Conservation (phyloP, 2,329 filamentous ascomycete species). For the Cryoendolithus antarcticus region DNA sequence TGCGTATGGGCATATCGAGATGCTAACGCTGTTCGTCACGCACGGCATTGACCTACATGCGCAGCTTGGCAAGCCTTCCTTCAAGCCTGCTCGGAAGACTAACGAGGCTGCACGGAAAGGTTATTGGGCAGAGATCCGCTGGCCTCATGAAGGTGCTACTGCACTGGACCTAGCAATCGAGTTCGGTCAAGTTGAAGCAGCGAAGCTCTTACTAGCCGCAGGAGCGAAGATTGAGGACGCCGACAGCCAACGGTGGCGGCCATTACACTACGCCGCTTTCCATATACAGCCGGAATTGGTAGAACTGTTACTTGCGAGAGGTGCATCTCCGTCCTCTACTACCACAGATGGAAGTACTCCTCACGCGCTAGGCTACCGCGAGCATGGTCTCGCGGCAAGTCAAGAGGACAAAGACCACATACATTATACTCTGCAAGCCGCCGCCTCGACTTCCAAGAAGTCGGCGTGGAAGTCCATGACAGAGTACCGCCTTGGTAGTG, state of each 20-base stretch:
- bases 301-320: slow-evolving; percentile 5
- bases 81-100: slow-evolving; percentile 11
- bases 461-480: too few relatives aligned
- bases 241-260: slow-evolving; percentile 10
- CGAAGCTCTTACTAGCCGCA: slow-evolving; percentile 9
- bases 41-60: slow-evolving; percentile 10
- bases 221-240: slow-evolving; percentile 10
- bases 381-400: slow-evolving; percentile 5
- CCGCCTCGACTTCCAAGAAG: too few relatives aligned
- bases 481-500: background rate
- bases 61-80: slow-evolving; percentile 8
- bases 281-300: slow-evolving; percentile 9
- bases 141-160: slow-evolving; percentile 10
- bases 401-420: background rate
- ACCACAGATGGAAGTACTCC: slow-evolving; percentile 10
- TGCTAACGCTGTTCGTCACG: slow-evolving; percentile 9
- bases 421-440: too few relatives aligned
- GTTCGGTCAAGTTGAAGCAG: slow-evolving; percentile 11
- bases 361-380: slow-evolving; percentile 8
- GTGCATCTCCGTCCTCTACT: slow-evolving; percentile 4
- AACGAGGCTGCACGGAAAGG: slow-evolving; percentile 9
- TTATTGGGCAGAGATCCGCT: slow-evolving; percentile 11
- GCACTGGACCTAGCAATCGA: slow-evolving; percentile 11
- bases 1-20: slow-evolving; percentile 9
- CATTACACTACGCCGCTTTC: slow-evolving; percentile 12